Evolutionary conservation across 345 rosid genomes (phyloP).

Genomic region (Gossypium herbaceum): DNA sequence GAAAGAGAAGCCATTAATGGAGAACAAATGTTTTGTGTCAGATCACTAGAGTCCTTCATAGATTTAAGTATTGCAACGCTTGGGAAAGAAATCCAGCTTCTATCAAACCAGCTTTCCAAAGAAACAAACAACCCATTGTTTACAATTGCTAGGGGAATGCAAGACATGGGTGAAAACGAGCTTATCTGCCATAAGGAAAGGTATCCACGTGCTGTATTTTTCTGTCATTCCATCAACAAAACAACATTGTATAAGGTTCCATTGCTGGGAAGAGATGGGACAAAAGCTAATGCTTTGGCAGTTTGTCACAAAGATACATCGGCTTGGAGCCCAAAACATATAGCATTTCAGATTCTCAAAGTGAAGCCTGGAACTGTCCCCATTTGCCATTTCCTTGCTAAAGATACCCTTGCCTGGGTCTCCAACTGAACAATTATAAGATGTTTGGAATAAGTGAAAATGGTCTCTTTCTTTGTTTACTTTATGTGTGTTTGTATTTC

Average conservation of each 20-base stretch:
- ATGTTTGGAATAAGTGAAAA: no score
- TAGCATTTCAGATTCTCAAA: not conserved
- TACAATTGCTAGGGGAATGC: not conserved
- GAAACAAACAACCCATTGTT: not conserved
- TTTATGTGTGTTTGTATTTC: no score
- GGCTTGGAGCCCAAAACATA: not conserved
- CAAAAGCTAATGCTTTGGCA: not conserved
- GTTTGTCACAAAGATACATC: conserved; percentile 11
- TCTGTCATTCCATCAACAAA: not conserved
- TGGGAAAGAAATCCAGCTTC: not conserved
- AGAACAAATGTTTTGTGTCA: not conserved
- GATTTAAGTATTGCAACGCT: not conserved
- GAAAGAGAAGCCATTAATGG: not conserved
- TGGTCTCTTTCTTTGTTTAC: no score
- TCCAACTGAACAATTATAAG: no score
- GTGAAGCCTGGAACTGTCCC: conserved; percentile 3
- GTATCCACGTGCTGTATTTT: not conserved
- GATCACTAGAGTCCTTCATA: not conserved
- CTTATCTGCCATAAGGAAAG: not conserved
- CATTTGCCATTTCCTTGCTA: not conserved
- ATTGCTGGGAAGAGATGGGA: not conserved
- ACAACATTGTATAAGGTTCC: not conserved
- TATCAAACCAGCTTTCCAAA: not conserved
- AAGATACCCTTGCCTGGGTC: not conserved
- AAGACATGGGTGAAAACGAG: not conserved